Evolutionary conservation across 306 rosid genomes (phyloP), one percentile per base, ranked within the genome.

Genomic region (Medicago lupulina): DNA sequence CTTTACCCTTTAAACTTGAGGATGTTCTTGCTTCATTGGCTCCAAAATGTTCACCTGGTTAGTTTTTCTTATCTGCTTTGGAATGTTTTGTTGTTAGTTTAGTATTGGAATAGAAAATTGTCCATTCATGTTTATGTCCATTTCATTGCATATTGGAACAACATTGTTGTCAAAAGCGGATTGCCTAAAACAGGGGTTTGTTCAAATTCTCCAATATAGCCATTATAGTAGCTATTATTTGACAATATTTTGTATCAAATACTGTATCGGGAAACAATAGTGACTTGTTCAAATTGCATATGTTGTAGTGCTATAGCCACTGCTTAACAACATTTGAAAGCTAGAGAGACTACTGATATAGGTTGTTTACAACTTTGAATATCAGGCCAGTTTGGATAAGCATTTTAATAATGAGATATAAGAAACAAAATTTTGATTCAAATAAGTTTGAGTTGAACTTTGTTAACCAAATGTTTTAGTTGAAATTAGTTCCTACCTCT

Each of bases 1-100:
- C 90, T 15, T 58, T 90, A 80, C 87, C 96, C 17, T 90, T 86
- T 40, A 71, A 82, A 62, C 92, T 89, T 28, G 85, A 86, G 9
- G 80, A 84, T 3, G 63, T 90, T 76, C 75, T 95, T 41, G 90
- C 74, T 14, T 83, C 92, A 53, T 85, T 95, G 71, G 85, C 92
- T 49, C 77, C 71, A 43, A 86, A 68, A 60, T 84, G 85, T 84
- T 67, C 71, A 3, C 88, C 91, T 1, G 97, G 99, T 90, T 19
- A 75, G 50, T 79, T 73, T 44, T 74, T 71, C 57, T 67, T 54
- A 31, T 66, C 0, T 0, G 12, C 41, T 71, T 66, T 25, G 3
- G 28, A 0, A 41, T 34, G 25, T 7, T 7, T 2, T 62, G n/a
- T 44, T 16, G 43, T 67, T 36, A 6, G 25, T 28, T 65, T 57